These are phyloP conservation scores for Botryobasidium botryosum DNA, from an alignment of 768 basidiomycete genomes.

Conservation along the genomic window DNA sequence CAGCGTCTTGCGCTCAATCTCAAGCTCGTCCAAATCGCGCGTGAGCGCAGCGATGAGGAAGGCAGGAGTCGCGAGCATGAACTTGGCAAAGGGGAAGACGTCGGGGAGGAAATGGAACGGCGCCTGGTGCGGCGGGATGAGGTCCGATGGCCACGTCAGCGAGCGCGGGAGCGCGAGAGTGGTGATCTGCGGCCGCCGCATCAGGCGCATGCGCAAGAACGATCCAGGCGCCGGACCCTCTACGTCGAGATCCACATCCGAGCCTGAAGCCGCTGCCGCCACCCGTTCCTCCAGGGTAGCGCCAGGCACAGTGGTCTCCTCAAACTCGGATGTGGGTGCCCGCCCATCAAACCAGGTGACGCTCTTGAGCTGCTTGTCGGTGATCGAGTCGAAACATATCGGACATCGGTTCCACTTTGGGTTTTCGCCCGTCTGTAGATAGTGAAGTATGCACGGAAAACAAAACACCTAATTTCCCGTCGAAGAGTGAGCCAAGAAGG, in stretches of 20 bases:
- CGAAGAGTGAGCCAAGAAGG: background rate
- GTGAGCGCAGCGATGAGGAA: constrained; percentile 64
- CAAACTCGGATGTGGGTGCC: constrained; percentile 11
- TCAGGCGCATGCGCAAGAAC: constrained; percentile 62
- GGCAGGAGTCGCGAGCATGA: constrained; percentile 88
- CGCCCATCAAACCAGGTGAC: constrained; percentile 76
- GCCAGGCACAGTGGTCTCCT: too few relatives aligned
- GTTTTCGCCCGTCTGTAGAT: constrained; percentile 66
- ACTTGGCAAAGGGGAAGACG: constrained; percentile 71
- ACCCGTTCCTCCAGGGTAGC: too few relatives aligned
- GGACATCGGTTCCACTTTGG: constrained; percentile 84
- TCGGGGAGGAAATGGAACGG: constrained; percentile 96
- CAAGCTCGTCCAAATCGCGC: constrained; percentile 55
- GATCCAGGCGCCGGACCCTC: background rate
- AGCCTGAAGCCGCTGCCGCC: too few relatives aligned
- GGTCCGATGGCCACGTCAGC: constrained; percentile 82
- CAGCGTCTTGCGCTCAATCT: constrained; percentile 47
- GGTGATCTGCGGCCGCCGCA: constrained; percentile 86
- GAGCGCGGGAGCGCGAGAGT: constrained; percentile 90
- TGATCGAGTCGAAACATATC: constrained; percentile 88
- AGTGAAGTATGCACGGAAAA: constrained; percentile 86
- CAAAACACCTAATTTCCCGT: constrained; percentile 57
- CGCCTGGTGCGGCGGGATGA: constrained; percentile 78
- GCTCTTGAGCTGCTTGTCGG: constrained; percentile 76
- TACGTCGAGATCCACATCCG: too few relatives aligned